Evolutionary conservation across 1,284 basidiomycete species (phyloP), one percentile per base, ranked within the genome.

Genomic region (Flammula alnicola): DNA sequence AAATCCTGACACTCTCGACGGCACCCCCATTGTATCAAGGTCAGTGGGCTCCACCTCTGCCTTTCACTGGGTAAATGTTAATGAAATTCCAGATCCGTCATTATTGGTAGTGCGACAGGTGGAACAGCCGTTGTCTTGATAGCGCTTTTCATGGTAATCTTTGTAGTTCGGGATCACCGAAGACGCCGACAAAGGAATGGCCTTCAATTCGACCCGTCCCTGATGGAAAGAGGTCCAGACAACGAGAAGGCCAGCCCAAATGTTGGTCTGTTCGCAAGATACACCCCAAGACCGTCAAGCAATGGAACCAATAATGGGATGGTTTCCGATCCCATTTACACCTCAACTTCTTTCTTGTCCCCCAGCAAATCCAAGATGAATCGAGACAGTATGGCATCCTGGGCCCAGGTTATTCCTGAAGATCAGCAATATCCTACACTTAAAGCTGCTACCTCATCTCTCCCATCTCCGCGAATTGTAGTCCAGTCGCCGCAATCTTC

Each of bases 51-150:
- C 26, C 3, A 6, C 4, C 29, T n/a, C n/a, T 32, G 2, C 12
- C 33, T 5, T 12, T 33, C 31, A 11, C n/a, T n/a, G n/a, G n/a
- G 17, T 31, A 17, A 17, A 26, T 20, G 11, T 8, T 27, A 27
- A 51, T n/a, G 5, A 12, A 11, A 29, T 27, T 14, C 50, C 32
- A 79, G 76, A 46, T 58, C 61, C 17, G 65, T 73, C 14, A 63
- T 77, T 43, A 75, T 81, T 47, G 78, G 75, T 20, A 69, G 74
- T 35, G 66, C 72, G 30, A 68, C 74, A 25, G 75, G 72, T 2
- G 74, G 71, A 29, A 66, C 65, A 16, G 58, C 70, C 9, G 58
- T 78, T 5, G 57, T 75, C 25, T 51, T 76, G 12, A 61, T 81
- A 25, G 65, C 68, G 7, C 43, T 77, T 23, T 62, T 68, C 23